Evolutionary conservation across 192 early-diverging fungal species (phyloP).

Genomic region (Coemansia sp.): DNA sequence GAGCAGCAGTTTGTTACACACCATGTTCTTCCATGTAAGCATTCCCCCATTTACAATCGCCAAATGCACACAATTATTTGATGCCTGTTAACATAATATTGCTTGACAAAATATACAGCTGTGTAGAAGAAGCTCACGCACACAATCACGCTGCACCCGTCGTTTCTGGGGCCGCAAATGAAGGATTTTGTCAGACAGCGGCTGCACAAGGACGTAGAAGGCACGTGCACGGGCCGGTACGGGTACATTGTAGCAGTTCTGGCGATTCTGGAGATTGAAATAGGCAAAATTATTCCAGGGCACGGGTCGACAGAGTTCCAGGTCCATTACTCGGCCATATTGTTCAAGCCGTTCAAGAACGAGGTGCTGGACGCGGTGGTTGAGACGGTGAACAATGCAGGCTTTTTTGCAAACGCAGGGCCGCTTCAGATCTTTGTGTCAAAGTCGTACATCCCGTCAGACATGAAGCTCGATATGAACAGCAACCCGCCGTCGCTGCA

Average conservation of each 20-base stretch:
- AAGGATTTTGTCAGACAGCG: slow-evolving; percentile 70
- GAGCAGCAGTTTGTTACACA: not conserved
- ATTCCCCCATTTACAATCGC: not conserved
- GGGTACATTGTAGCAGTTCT: slow-evolving; percentile 94
- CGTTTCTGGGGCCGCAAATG: slow-evolving; percentile 85
- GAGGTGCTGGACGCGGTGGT: slow-evolving; percentile 94
- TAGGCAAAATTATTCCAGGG: slow-evolving; percentile 79
- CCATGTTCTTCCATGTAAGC: slow-evolving; percentile 53
- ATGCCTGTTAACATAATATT: not conserved
- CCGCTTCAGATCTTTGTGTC: slow-evolving; percentile 92
- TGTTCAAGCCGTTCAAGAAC: slow-evolving; percentile 96
- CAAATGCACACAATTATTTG: not conserved
- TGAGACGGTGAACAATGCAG: slow-evolving; percentile 89
- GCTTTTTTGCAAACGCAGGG: slow-evolving; percentile 94
- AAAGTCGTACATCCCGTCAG: slow-evolving; percentile 76
- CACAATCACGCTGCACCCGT: slow-evolving; percentile 92
- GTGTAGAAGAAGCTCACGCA: slow-evolving; percentile 82
- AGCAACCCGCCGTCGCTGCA: slow-evolving; percentile 81
- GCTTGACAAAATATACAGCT: not conserved
- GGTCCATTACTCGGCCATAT: slow-evolving; percentile 88
- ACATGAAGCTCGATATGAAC: slow-evolving; percentile 89
- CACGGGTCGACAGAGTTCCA: slow-evolving; percentile 88
- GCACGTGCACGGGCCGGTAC: slow-evolving; percentile 87
- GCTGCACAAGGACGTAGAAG: slow-evolving; percentile 94
- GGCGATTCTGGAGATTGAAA: slow-evolving; percentile 71